Percentiles rank a stretch among this genome's conserved stretches.
These are phyloP conservation scores for Medicago truncatula DNA, from an alignment of 306 rosid species.

Conservation along the genomic window MtrunA17r5.0-ANR NC_053048.1:48442001-48442500, in stretches of 20 bases:
- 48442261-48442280: slow-evolving; percentile 54
- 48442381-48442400: slow-evolving; percentile 7
- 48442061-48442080: slow-evolving; percentile 57
- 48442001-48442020: slow-evolving; percentile 69
- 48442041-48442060: slow-evolving; percentile 93
- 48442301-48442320: slow-evolving; percentile 8
- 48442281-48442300: slow-evolving; percentile 30
- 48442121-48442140: slow-evolving; percentile 63
- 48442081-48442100: slow-evolving; percentile 31
- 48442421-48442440: not conserved
- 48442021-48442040: slow-evolving; percentile 81
- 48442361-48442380: slow-evolving; percentile 6
- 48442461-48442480: no score
- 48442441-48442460: no score
- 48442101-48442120: slow-evolving; percentile 37
- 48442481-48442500: no score
- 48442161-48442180: slow-evolving; percentile 88
- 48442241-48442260: slow-evolving; percentile 81
- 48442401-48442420: not conserved
- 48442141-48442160: slow-evolving; percentile 97
- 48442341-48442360: not conserved
- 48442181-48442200: slow-evolving; percentile 95
- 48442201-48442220: slow-evolving; percentile 88
- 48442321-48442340: slow-evolving; percentile 10
- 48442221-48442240: slow-evolving; percentile 79